These are phyloP conservation scores for Zygnema circumcarinatum DNA, from an alignment of 139 green algal species.

Conservation along the genomic window DNA sequence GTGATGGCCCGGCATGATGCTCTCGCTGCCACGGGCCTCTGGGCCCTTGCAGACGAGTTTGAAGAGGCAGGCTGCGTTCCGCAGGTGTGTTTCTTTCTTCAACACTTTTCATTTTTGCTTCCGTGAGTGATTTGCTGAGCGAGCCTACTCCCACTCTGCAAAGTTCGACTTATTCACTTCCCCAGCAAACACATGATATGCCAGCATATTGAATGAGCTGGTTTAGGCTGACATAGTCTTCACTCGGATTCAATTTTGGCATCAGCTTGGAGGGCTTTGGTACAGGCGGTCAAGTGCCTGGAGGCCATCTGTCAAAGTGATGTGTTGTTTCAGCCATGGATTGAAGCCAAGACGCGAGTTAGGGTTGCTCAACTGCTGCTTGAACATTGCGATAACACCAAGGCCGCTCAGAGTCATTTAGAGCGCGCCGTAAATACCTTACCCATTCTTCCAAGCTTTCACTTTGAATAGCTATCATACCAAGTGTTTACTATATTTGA, in stretches of 20 bases:
- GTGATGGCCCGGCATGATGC: neutral
- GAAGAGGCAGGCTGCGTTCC: neutral
- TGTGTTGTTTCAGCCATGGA: slow-evolving; percentile 42
- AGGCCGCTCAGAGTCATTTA: neutral
- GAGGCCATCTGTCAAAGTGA: slow-evolving; percentile 56
- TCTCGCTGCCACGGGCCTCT: neutral
- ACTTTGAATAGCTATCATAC: too few relatives aligned
- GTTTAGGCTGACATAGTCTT: too few relatives aligned
- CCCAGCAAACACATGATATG: too few relatives aligned
- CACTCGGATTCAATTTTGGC: too few relatives aligned
- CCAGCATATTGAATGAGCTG: too few relatives aligned
- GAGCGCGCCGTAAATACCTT: neutral
- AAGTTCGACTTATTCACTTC: too few relatives aligned
- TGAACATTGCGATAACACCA: slow-evolving; percentile 9
- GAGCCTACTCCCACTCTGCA: too few relatives aligned
- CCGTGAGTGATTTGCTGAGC: too few relatives aligned
- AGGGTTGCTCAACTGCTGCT: slow-evolving; percentile 32
- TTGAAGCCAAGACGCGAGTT: slow-evolving; percentile 43
- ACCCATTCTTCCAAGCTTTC: neutral
- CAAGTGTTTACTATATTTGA: too few relatives aligned
- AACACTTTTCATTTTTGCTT: too few relatives aligned
- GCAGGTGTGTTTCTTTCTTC: neutral
- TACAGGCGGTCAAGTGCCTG: slow-evolving; percentile 39
- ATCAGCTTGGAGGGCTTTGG: too few relatives aligned
- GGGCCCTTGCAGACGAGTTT: neutral